These are phyloP conservation scores for Haplographium delicatum DNA, from an alignment of 495 filamentous ascomycete genomes.

Conservation along the genomic window DNA sequence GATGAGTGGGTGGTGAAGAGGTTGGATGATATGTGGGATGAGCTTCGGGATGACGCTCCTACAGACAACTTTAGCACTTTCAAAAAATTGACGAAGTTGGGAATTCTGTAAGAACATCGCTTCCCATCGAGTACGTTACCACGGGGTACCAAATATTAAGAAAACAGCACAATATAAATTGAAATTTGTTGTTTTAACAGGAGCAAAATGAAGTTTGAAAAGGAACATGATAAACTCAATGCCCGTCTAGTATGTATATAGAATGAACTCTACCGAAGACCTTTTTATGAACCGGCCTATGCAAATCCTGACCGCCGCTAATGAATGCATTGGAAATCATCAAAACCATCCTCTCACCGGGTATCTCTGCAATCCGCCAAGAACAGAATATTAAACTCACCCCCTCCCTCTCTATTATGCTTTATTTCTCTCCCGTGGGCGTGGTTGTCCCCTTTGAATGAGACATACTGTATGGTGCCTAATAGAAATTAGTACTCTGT, in stretches of 20 bases:
- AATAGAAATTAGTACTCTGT: no score
- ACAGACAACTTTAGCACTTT: constrained; percentile 15
- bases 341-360: constrained; percentile 2
- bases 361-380: constrained; percentile 3
- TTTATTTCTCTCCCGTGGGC: constrained; percentile 37
- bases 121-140: no score
- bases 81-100: constrained; percentile 6
- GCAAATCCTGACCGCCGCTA: neutral
- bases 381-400: neutral
- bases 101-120: neutral
- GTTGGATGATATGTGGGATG: constrained; percentile 51
- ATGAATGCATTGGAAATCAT: neutral
- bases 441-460: constrained; percentile 49
- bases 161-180: no score
- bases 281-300: neutral
- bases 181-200: no score
- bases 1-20: constrained; percentile 32
- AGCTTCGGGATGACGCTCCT: constrained; percentile 11
- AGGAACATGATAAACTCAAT: no score
- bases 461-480: constrained; percentile 66
- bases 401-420: constrained; percentile 2
- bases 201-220: no score
- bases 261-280: neutral
- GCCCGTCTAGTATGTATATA: no score
- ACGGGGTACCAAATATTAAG: no score